Percentiles rank a stretch among this genome's conserved stretches.
These are phyloP conservation scores for Metarhizium brunneum DNA, from an alignment of 2,329 filamentous ascomycete genomes.

Conservation along the genomic window DNA sequence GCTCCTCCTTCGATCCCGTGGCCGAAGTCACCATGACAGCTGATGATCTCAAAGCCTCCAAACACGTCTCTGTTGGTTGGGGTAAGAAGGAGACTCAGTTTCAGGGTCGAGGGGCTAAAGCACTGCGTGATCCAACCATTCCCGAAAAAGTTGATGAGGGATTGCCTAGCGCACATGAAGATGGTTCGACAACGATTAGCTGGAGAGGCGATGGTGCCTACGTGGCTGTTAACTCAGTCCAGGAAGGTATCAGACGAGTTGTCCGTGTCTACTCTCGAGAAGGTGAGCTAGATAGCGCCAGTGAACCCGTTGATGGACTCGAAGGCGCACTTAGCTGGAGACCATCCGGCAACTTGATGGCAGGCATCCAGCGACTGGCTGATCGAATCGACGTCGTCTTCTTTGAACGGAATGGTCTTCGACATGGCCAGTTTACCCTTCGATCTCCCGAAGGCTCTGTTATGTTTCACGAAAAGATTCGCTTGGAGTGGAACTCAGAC, in stretches of 20 bases:
- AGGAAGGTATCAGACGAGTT: slow-evolving; percentile 59
- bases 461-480: slow-evolving; percentile 47
- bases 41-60: slow-evolving; percentile 78
- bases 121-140: slow-evolving; percentile 85
- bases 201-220: slow-evolving; percentile 94
- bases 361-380: slow-evolving; percentile 66
- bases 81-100: slow-evolving; percentile 98
- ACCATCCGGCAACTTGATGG: slow-evolving; percentile 81
- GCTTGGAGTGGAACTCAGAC: slow-evolving; percentile 80
- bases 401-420: slow-evolving; percentile 92
- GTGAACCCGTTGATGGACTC: slow-evolving; percentile 88
- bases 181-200: slow-evolving; percentile 62
- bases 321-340: slow-evolving; percentile 85
- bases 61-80: slow-evolving; percentile 95
- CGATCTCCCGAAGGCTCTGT: slow-evolving; percentile 52
- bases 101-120: slow-evolving; percentile 79
- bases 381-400: slow-evolving; percentile 77
- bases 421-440: slow-evolving; percentile 90
- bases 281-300: slow-evolving; percentile 83
- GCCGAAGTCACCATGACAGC: slow-evolving; percentile 61
- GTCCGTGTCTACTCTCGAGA: slow-evolving; percentile 88
- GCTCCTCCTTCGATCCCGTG: slow-evolving; percentile 76
- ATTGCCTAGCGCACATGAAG: slow-evolving; percentile 62
- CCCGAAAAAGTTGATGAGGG: slow-evolving; percentile 88
- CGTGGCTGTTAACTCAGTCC: slow-evolving; percentile 76